Evolutionary conservation across 495 filamentous ascomycete genomes (phyloP), one percentile per base, ranked within the genome.

Genomic region (Xylaria bambusicola): DNA sequence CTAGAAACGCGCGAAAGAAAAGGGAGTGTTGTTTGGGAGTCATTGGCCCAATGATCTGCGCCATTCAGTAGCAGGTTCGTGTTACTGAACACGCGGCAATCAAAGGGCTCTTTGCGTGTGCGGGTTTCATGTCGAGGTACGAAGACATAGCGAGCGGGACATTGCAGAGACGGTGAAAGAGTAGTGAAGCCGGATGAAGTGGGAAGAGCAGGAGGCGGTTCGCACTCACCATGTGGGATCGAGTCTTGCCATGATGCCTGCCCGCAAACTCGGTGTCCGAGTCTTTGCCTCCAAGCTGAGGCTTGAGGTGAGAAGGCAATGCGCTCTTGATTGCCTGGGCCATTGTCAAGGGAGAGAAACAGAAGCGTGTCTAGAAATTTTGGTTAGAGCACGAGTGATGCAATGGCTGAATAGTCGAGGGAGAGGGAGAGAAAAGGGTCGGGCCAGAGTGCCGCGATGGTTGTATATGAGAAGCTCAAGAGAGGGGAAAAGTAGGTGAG

Each of bases 211-310:
- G 29, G 29, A 33, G 10, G 29, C 5, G 29, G 10, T 33, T n/a
- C 20, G 26, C 20, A 91, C 92, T 87, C 77, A 96, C 93, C 89
- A 97, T 90, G 75, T 96, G 92, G 35, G 91, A 95, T 71, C 93
- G 90, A 53, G 91, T 88, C 84, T 97, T 97, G 66, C 91, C 92
- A 75, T 97, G 93, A 71, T 96, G 92, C 77, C 90, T 90, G 65
- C 83, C 79, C 69, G 76, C 70, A 46, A 81, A 79, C 64, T 81
- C 73, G 35, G 65, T 69, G 60, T 86, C 87, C 13, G 65, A 52
- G n/a, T 67, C 78, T 56, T 75, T 70, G 51, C 69, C 71, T 21
- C 73, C 80, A 27, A 73, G 75, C 21, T 74, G 77, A 48, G 84
- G 77, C 80, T 88, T 90, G 60, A 97, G 84, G 79, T 95, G 93